Conservation (phyloP, 2,329 filamentous ascomycete genomes). For the Hirsutella rhossiliensis region DNA sequence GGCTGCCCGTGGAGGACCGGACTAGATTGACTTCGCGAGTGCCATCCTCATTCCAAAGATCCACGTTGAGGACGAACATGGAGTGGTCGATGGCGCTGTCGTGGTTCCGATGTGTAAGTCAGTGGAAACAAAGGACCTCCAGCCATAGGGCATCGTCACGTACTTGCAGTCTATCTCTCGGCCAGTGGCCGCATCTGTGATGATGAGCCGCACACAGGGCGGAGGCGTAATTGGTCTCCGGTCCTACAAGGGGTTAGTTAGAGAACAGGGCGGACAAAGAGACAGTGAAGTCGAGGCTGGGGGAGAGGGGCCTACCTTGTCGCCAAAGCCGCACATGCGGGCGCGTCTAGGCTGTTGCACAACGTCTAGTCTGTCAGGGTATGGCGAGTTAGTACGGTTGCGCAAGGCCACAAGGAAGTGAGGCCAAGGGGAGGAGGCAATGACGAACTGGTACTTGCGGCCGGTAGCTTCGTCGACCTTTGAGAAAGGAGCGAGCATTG, state of each 20-base stretch:
- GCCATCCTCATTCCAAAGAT: constrained; percentile 55
- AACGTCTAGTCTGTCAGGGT: constrained; percentile 51
- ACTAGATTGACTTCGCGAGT: constrained; percentile 54
- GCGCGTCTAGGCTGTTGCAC: constrained; percentile 86
- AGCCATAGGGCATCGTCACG: constrained; percentile 16
- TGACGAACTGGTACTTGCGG: constrained; percentile 20
- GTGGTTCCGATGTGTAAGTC: not conserved
- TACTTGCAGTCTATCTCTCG: constrained; percentile 79
- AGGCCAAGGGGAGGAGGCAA: no score
- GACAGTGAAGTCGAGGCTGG: not conserved
- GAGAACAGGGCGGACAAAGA: not conserved
- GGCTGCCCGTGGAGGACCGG: constrained; percentile 50
- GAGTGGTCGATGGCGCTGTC: constrained; percentile 24
- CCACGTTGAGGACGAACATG: constrained; percentile 48
- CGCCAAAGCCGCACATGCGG: constrained; percentile 97
- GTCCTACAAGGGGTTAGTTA: constrained; percentile 46
- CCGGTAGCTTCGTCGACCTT: constrained; percentile 21
- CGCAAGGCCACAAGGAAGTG: constrained; percentile 26
- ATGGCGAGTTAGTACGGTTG: not conserved
- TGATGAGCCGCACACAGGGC: constrained; percentile 75
- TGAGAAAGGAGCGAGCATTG: constrained; percentile 16
- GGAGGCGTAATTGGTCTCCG: constrained; percentile 91
- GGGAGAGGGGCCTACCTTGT: constrained; percentile 55
- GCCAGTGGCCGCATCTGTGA: constrained; percentile 61
- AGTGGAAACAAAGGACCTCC: not conserved